Percentiles rank a stretch among this genome's conserved stretches.
These are phyloP conservation scores for Fusarium xyrophilum DNA, from an alignment of 2,329 filamentous ascomycete species.

Conservation along the genomic window DNA sequence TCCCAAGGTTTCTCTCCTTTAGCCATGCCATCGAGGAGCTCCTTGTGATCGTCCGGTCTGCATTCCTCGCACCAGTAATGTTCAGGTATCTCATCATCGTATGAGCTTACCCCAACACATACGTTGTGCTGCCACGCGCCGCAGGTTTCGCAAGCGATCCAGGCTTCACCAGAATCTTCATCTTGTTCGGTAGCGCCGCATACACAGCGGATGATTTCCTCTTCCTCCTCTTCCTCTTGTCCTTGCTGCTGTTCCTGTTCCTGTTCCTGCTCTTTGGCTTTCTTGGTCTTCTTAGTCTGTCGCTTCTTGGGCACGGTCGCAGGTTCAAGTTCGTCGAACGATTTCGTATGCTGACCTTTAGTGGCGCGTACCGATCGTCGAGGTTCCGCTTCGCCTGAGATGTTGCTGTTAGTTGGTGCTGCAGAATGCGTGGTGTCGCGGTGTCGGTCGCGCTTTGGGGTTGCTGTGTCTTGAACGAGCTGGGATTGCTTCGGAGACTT, in stretches of 20 bases:
- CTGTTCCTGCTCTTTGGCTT: constrained; percentile 58
- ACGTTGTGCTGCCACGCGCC: constrained; percentile 97
- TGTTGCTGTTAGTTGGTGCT: constrained; percentile 34
- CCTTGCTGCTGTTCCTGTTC: constrained; percentile 60
- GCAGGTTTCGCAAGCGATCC: constrained; percentile 96
- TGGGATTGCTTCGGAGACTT: constrained; percentile 25
- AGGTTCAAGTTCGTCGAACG: constrained; percentile 76
- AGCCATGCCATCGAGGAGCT: constrained; percentile 77
- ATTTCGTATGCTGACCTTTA: constrained; percentile 93
- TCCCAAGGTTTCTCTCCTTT: constrained; percentile 90
- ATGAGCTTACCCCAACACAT: constrained; percentile 85
- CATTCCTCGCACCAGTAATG: constrained; percentile 95
- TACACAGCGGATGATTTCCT: constrained; percentile 88
- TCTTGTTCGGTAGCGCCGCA: constrained; percentile 88
- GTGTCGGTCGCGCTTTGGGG: constrained; percentile 13
- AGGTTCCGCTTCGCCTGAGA: constrained; percentile 69
- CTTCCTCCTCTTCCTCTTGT: constrained; percentile 53
- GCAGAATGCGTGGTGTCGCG: constrained; percentile 13
- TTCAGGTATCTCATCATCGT: constrained; percentile 78
- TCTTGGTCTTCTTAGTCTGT: constrained; percentile 59
- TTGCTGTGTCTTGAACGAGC: constrained; percentile 9
- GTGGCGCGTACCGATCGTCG: constrained; percentile 94
- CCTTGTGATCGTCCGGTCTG: constrained; percentile 80
- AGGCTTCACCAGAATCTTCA: constrained; percentile 84
- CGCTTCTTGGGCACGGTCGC: constrained; percentile 61